Percentiles rank a stretch among this genome's conserved stretches.
Evolutionary conservation across 768 basidiomycete species (phyloP).

Genomic region (Lentinus brumalis): DNA sequence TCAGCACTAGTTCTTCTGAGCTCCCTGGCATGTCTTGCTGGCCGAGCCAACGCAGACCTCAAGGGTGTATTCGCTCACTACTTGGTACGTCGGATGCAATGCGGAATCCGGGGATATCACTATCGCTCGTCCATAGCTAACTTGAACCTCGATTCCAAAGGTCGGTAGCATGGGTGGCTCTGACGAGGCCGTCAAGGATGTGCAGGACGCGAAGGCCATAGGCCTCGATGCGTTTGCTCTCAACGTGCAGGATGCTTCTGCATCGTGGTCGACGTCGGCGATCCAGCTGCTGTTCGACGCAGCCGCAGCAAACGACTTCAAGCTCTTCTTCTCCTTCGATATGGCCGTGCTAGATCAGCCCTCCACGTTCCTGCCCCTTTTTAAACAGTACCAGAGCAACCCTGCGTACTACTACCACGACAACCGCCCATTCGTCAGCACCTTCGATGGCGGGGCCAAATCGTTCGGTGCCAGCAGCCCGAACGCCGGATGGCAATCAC

Average conservation of each 20-base stretch:
- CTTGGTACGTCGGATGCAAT: background rate
- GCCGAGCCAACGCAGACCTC: background rate
- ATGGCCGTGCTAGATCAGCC: constrained; percentile 48
- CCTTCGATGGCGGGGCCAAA: constrained; percentile 64
- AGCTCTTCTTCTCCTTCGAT: constrained; percentile 77
- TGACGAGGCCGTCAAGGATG: constrained; percentile 8
- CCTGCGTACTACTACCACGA: constrained; percentile 42
- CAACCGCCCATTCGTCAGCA: constrained; percentile 57
- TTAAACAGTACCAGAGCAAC: constrained; percentile 40
- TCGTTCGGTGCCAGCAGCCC: constrained; percentile 54
- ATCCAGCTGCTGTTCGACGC: constrained; percentile 34
- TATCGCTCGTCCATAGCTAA: background rate
- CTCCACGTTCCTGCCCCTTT: constrained; percentile 6
- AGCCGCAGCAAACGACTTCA: constrained; percentile 35
- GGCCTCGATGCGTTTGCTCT: constrained; percentile 56
- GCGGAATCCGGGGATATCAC: background rate
- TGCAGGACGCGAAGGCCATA: constrained; percentile 11
- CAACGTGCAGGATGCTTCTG: constrained; percentile 40
- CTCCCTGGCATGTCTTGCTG: background rate
- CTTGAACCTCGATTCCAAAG: background rate
- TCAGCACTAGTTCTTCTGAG: background rate
- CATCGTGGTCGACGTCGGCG: background rate
- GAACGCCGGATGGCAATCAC: constrained; percentile 47
- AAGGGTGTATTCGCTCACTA: background rate
- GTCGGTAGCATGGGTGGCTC: constrained; percentile 9